Percentiles rank a stretch among this genome's conserved stretches.
These are phyloP conservation scores for Xerocomellus chrysenteron DNA, from an alignment of 768 basidiomycete species.

Conservation along the genomic window DNA sequence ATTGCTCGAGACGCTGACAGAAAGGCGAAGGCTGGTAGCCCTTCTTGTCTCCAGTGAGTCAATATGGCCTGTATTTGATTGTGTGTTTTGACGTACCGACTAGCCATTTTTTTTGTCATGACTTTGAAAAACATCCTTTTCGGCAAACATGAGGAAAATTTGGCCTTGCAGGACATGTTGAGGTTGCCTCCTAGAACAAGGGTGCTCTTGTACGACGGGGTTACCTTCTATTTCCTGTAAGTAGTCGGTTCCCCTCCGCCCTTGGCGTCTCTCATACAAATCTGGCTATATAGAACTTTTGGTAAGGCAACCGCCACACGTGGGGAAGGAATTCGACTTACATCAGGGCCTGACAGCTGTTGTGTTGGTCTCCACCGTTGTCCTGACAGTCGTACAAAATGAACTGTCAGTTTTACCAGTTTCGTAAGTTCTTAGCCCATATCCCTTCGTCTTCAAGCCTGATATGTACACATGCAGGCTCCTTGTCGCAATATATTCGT, in stretches of 20 bases:
- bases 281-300: constrained; percentile 13
- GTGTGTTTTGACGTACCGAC: not conserved
- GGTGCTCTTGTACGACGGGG: constrained; percentile 10
- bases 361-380: constrained; percentile 18
- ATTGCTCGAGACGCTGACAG: not conserved
- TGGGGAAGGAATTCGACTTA: not conserved
- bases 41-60: constrained; percentile 20
- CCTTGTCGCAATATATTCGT: constrained; percentile 18
- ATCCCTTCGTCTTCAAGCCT: not conserved
- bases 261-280: not conserved
- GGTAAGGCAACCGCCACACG: not conserved
- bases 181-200: not conserved
- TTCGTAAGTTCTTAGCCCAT: constrained; percentile 6
- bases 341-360: constrained; percentile 1
- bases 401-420: constrained; percentile 12
- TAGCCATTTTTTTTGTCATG: constrained; percentile 18
- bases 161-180: not conserved
- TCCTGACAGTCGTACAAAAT: constrained; percentile 13
- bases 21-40: constrained; percentile 12
- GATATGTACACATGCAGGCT: constrained; percentile 9
- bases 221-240: constrained; percentile 20
- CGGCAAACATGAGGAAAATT: not conserved
- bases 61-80: not conserved
- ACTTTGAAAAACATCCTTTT: constrained; percentile 14
- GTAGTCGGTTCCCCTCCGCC: not conserved